Conservation (phyloP, 805 yeast species). For the Kregervanrija delftensis region DNA sequence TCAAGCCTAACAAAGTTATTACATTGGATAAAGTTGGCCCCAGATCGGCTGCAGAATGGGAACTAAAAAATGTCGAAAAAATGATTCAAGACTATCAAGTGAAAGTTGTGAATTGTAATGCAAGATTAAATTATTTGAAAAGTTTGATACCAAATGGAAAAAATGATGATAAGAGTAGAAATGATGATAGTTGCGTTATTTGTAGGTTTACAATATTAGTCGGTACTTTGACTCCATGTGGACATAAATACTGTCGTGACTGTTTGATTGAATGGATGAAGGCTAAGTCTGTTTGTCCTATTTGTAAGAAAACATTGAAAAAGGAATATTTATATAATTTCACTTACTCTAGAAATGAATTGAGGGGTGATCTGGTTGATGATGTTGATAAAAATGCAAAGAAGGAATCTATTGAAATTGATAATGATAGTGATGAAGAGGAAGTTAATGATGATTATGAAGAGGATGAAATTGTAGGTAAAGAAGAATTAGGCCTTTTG, state of each 20-base stretch:
- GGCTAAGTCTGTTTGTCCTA: slow-evolving; percentile 59
- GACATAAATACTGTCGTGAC: slow-evolving; percentile 81
- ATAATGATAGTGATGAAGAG: slow-evolving; percentile 1
- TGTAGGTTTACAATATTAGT: slow-evolving; percentile 64
- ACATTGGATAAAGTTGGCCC: slow-evolving; percentile 12
- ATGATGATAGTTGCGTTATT: slow-evolving; percentile 59
- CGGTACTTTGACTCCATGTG: slow-evolving; percentile 85
- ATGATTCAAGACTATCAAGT: slow-evolving; percentile 11
- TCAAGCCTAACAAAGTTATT: slow-evolving; percentile 26
- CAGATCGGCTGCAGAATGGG: slow-evolving; percentile 16
- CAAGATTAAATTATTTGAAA: slow-evolving; percentile 43
- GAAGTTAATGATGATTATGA: slow-evolving; percentile 5
- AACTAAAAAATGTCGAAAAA: slow-evolving; percentile 9
- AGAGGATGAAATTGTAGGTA: slow-evolving; percentile 5
- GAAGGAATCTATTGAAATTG: no score
- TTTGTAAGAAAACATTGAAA: slow-evolving; percentile 58
- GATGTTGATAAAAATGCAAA: slow-evolving; percentile 16
- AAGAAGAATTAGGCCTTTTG: slow-evolving; percentile 19
- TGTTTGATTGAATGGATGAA: slow-evolving; percentile 71
- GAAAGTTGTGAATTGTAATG: slow-evolving; percentile 25
- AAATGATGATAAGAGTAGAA: slow-evolving; percentile 19
- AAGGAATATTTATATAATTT: slow-evolving; percentile 58
- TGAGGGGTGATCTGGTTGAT: slow-evolving; percentile 40
- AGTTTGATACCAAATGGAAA: slow-evolving; percentile 26
- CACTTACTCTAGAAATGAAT: slow-evolving; percentile 47